Evolutionary conservation across 1,284 basidiomycete species (phyloP).

Genomic region (Sanghuangporus weigelae): DNA sequence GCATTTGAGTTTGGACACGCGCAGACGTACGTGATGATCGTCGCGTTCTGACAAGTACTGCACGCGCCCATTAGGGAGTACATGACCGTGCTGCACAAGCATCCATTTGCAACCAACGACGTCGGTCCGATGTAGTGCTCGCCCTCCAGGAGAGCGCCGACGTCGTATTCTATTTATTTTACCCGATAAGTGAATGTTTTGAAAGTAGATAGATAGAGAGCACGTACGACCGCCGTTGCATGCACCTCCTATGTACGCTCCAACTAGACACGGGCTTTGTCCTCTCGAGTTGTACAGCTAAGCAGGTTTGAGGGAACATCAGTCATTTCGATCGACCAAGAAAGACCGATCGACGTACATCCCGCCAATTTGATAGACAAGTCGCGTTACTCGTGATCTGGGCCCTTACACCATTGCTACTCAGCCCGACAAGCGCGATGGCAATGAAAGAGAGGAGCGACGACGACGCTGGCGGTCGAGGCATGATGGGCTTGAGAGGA

Average conservation of each 20-base stretch:
- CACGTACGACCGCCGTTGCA: constrained; percentile 19
- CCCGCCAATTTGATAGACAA: constrained; percentile 3
- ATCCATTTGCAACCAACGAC: constrained; percentile 3
- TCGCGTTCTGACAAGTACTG: constrained; percentile 19
- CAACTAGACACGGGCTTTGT: constrained; percentile 29
- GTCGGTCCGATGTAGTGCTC: constrained; percentile 18
- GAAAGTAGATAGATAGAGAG: not conserved
- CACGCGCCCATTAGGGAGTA: constrained; percentile 19
- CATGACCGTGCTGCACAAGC: constrained; percentile 20
- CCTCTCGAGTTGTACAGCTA: constrained; percentile 29
- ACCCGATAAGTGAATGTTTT: not conserved
- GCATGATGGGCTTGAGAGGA: not conserved
- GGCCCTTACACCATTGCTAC: not conserved
- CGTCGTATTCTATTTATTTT: constrained; percentile 13
- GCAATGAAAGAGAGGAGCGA: not conserved
- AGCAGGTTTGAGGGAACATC: not conserved
- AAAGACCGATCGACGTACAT: constrained; percentile 4
- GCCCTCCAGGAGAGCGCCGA: constrained; percentile 6
- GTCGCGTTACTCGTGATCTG: constrained; percentile 18
- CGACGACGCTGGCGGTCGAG: not conserved
- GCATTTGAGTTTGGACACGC: not conserved
- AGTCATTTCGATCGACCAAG: not conserved
- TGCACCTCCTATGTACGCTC: constrained; percentile 17
- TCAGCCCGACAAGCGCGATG: not conserved
- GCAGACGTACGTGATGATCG: constrained; percentile 13